Evolutionary conservation across 2,329 filamentous ascomycete genomes (phyloP).

Genomic region (Claviceps cyperi): DNA sequence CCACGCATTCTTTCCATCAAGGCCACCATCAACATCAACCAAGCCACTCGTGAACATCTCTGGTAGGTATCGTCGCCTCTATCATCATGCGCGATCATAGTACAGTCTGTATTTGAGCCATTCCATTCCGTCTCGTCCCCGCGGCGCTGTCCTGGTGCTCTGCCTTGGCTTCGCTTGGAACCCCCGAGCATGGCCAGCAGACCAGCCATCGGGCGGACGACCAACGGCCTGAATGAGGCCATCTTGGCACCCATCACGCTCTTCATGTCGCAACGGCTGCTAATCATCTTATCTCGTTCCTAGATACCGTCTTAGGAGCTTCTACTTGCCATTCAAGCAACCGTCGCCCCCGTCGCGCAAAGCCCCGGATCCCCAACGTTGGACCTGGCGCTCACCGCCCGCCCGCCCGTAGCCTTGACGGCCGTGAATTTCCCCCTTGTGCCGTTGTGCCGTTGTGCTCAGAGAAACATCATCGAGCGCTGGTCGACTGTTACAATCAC

Average conservation of each 20-base stretch:
- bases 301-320: background rate
- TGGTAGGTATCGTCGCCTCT: slow-evolving; percentile 24
- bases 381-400: slow-evolving; percentile 20
- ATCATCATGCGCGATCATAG: slow-evolving; percentile 22
- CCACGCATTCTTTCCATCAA: slow-evolving; percentile 24
- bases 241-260: slow-evolving; percentile 1
- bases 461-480: background rate
- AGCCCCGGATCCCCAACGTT: slow-evolving; percentile 12
- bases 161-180: background rate
- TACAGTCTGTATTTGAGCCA: slow-evolving; percentile 13
- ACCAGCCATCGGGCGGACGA: slow-evolving; percentile 1
- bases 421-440: slow-evolving; percentile 12
- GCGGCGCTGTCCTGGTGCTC: slow-evolving; percentile 7
- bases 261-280: background rate
- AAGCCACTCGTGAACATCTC: slow-evolving; percentile 18
- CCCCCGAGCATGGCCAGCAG: background rate
- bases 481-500: background rate
- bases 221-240: background rate
- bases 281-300: background rate
- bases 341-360: slow-evolving; percentile 18
- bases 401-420: slow-evolving; percentile 11
- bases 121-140: slow-evolving; percentile 10
- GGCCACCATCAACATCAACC: slow-evolving; percentile 20
- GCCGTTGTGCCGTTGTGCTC: slow-evolving; percentile 8
- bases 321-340: slow-evolving; percentile 4